These are phyloP conservation scores for Gymnopilus junonius DNA, from an alignment of 768 basidiomycete species.

Conservation along the genomic window DNA sequence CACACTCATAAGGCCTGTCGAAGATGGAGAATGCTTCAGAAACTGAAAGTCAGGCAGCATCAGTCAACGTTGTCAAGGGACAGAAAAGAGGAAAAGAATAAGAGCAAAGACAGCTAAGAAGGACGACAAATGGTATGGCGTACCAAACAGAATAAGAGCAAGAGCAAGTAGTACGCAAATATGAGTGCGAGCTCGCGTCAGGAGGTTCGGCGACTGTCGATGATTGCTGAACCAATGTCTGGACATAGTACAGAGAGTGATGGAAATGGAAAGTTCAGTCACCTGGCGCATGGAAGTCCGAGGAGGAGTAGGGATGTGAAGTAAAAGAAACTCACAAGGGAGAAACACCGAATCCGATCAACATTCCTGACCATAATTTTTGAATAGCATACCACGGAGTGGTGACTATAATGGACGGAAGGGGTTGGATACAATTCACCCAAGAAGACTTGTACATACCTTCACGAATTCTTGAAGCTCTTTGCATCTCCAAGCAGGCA, in stretches of 20 bases:
- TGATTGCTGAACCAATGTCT: slow-evolving; percentile 27
- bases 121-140: neutral
- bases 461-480: neutral
- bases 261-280: neutral
- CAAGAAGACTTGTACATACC: neutral
- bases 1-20: neutral
- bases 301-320: too few species aligned
- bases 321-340: slow-evolving; percentile 8
- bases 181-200: slow-evolving; percentile 17
- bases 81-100: neutral
- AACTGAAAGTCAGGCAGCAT: neutral
- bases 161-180: slow-evolving; percentile 10
- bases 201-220: slow-evolving; percentile 13
- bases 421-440: neutral
- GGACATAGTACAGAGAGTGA: neutral
- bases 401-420: neutral
- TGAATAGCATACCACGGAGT: slow-evolving; percentile 2
- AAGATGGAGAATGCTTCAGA: neutral
- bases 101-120: neutral
- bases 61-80: neutral
- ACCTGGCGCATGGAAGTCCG: neutral
- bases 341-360: neutral
- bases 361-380: slow-evolving; percentile 3
- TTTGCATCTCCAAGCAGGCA: neutral
- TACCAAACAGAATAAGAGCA: slow-evolving; percentile 4